Evolutionary conservation across 2,329 filamentous ascomycete genomes (phyloP).

Genomic region (Fonsecaea multimorphosa): DNA sequence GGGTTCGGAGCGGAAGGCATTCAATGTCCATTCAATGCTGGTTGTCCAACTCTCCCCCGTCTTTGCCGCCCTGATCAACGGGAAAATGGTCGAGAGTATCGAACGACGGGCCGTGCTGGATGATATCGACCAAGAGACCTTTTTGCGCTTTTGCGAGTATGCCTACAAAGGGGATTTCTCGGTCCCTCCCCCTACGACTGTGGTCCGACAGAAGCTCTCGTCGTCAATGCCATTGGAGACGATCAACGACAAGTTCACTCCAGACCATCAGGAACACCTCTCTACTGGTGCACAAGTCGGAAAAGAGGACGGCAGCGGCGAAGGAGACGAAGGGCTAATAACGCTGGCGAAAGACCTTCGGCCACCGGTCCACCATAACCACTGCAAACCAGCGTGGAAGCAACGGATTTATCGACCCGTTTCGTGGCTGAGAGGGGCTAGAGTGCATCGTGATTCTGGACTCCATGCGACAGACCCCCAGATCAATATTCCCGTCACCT

Average conservation of each 20-base stretch:
- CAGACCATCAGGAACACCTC: background rate
- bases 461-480: background rate
- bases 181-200: slow-evolving; percentile 42
- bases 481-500: background rate
- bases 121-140: slow-evolving; percentile 57
- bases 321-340: background rate
- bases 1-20: slow-evolving; percentile 6
- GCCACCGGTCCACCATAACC: background rate
- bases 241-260: background rate
- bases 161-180: slow-evolving; percentile 58
- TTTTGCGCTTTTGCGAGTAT: slow-evolving; percentile 57
- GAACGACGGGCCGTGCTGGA: slow-evolving; percentile 47
- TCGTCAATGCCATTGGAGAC: background rate
- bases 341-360: too few species aligned
- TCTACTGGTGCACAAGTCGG: background rate
- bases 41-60: slow-evolving; percentile 19
- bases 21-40: slow-evolving; percentile 20
- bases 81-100: slow-evolving; percentile 18
- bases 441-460: background rate
- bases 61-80: slow-evolving; percentile 16
- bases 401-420: background rate
- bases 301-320: background rate
- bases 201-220: background rate
- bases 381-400: background rate
- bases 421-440: slow-evolving; percentile 5